Evolutionary conservation across 768 basidiomycete species (phyloP).

Genomic region (Auriscalpium microsporum): DNA sequence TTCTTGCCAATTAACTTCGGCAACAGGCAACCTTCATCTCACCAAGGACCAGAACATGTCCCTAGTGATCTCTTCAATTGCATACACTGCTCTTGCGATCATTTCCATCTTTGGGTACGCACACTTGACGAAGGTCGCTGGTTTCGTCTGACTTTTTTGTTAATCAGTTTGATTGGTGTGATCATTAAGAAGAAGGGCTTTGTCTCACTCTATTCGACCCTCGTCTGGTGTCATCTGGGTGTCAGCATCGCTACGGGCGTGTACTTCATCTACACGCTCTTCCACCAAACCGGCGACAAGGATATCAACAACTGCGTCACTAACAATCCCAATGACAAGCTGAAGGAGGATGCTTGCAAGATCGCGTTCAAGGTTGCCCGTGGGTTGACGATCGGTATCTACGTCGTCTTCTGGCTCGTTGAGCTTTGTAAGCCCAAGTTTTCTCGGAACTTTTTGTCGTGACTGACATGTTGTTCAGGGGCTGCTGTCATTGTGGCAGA

Average conservation of each 20-base stretch:
- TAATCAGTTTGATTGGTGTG: constrained; percentile 34
- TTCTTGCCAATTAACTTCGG: neutral
- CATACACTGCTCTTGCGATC: constrained; percentile 4
- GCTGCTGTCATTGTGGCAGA: constrained; percentile 42
- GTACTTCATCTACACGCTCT: constrained; percentile 39
- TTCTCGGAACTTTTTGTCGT: neutral
- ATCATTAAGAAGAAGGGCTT: constrained; percentile 33
- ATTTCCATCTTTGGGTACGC: constrained; percentile 13
- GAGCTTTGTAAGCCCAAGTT: constrained; percentile 39
- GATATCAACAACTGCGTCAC: constrained; percentile 33
- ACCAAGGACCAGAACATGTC: constrained; percentile 9
- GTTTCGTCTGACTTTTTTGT: neutral
- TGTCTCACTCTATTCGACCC: constrained; percentile 35
- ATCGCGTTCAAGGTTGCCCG: constrained; percentile 35
- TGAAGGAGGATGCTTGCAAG: constrained; percentile 32
- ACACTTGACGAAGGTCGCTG: neutral
- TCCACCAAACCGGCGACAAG: constrained; percentile 29
- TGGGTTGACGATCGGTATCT: constrained; percentile 34
- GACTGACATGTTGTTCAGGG: constrained; percentile 26
- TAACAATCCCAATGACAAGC: constrained; percentile 19
- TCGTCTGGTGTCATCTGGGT: constrained; percentile 37
- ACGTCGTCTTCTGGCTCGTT: constrained; percentile 44
- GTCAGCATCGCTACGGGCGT: constrained; percentile 39
- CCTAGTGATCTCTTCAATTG: constrained; percentile 1
- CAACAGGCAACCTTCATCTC: constrained; percentile 1